phyloP scores from a whole-genome alignment of 2,329 filamentous ascomycete species.

The Amesomyces nigricolor region DNA sequence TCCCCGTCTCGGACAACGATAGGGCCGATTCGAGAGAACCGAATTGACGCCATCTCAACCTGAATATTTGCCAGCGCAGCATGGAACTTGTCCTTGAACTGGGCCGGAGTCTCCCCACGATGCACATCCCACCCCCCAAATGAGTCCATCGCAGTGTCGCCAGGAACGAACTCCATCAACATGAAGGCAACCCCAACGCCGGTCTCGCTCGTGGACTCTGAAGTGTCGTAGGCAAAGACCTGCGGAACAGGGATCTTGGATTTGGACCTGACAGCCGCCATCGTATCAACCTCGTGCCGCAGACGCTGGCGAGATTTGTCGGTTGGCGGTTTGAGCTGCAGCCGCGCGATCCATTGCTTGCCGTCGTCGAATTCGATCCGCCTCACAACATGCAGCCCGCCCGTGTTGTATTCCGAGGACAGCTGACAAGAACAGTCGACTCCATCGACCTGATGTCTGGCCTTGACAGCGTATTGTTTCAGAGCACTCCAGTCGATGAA shows the following conservation, averaged over 20 bases:
- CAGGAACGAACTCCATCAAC: slow-evolving; percentile 2
- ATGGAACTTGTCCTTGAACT: not conserved
- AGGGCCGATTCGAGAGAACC: slow-evolving; percentile 21
- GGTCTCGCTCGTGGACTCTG: not conserved
- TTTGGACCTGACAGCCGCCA: too few relatives aligned
- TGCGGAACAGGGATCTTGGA: too few relatives aligned
- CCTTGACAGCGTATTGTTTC: not conserved
- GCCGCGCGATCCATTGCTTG: too few relatives aligned
- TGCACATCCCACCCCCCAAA: not conserved
- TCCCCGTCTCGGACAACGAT: slow-evolving; percentile 13
- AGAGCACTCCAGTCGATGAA: slow-evolving; percentile 1
- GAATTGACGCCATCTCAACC: slow-evolving; percentile 19
- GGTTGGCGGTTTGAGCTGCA: too few relatives aligned
- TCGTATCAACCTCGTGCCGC: too few relatives aligned
- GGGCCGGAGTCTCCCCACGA: not conserved
- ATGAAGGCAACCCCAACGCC: not conserved
- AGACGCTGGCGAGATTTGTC: too few relatives aligned
- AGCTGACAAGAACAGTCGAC: not conserved
- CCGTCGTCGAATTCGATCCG: too few relatives aligned
- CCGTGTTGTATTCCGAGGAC: slow-evolving; percentile 1
- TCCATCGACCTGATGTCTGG: not conserved
- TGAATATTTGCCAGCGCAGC: slow-evolving; percentile 1
- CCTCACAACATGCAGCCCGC: not conserved
- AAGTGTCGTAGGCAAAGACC: too few relatives aligned
- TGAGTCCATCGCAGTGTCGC: not conserved